Percentiles rank a stretch among this genome's conserved stretches.
Evolutionary conservation across 768 basidiomycete species (phyloP).

Genomic region (Boletus pseudo-olivaceus): DNA sequence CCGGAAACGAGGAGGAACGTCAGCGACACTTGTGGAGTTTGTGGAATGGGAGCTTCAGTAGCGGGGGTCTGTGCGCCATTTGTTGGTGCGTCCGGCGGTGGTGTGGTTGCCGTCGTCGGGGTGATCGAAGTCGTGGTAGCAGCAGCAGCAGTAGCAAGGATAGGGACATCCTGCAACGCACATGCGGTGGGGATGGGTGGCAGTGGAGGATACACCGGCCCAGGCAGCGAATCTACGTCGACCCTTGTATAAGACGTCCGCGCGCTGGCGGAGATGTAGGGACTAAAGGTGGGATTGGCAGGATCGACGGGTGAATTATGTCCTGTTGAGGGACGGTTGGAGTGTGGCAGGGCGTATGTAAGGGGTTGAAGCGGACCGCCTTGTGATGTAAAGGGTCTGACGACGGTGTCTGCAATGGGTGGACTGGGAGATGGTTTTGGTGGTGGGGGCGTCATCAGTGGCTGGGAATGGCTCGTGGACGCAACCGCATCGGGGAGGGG

Average conservation of each 20-base stretch:
- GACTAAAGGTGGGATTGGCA: constrained; percentile 6
- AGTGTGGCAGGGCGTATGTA: not conserved
- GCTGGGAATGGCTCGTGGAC: not conserved
- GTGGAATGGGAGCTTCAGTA: constrained; percentile 39
- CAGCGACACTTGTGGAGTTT: constrained; percentile 59
- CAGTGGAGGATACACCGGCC: constrained; percentile 23
- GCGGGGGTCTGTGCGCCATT: constrained; percentile 1
- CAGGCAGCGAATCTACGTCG: constrained; percentile 32
- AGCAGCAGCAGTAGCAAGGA: not conserved
- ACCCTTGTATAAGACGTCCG: constrained; percentile 55
- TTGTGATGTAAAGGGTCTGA: constrained; percentile 30
- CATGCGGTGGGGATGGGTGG: constrained; percentile 18
- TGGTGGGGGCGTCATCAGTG: not conserved
- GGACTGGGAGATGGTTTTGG: constrained; percentile 12
- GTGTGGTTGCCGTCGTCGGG: not conserved
- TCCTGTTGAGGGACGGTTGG: constrained; percentile 23
- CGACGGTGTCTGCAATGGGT: constrained; percentile 25
- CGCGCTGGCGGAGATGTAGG: constrained; percentile 40
- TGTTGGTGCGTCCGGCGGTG: constrained; percentile 2
- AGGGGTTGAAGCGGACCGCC: constrained; percentile 15
- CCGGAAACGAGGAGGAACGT: constrained; percentile 76
- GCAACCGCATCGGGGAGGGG: not conserved
- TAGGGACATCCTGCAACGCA: not conserved
- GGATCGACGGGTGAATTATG: constrained; percentile 7
- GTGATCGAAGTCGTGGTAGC: constrained; percentile 4